Percentiles rank a stretch among this genome's conserved stretches.
These are phyloP conservation scores for Lentinula edodes DNA, from an alignment of 768 basidiomycete genomes.

Conservation along the genomic window DNA sequence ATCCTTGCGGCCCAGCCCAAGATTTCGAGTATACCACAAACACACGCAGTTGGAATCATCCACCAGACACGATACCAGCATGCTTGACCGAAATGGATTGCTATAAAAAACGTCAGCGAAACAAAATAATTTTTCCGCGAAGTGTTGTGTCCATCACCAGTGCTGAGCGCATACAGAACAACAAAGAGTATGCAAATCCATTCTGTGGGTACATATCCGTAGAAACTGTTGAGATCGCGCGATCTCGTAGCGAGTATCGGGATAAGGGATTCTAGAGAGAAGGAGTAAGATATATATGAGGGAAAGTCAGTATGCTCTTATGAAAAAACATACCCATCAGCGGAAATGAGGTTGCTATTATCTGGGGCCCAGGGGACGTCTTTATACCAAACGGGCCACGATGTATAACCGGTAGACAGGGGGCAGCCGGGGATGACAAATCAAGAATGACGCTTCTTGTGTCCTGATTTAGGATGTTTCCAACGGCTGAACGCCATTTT, in stretches of 20 bases:
- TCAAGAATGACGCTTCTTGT: neutral
- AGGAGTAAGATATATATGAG: too few species aligned
- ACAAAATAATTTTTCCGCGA: too few species aligned
- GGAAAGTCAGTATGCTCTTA: too few species aligned
- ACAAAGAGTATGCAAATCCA: constrained; percentile 24
- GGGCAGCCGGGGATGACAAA: neutral
- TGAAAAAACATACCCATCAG: neutral
- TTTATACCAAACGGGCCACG: too few species aligned
- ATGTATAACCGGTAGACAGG: neutral
- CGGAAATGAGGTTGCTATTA: too few species aligned
- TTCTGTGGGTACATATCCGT: constrained; percentile 22
- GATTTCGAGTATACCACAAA: constrained; percentile 24
- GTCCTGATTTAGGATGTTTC: neutral
- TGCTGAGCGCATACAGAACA: constrained; percentile 16
- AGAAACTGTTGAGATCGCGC: constrained; percentile 6
- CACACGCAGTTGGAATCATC: constrained; percentile 24
- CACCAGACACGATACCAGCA: constrained; percentile 25
- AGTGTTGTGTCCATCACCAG: constrained; percentile 5
- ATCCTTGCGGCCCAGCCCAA: constrained; percentile 32
- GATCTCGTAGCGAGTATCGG: neutral
- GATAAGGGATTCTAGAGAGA: neutral
- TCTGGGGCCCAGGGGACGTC: too few species aligned
- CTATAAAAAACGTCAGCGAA: constrained; percentile 12
- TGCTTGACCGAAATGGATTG: constrained; percentile 24
- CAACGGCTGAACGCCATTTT: neutral